Percentiles rank a stretch among this genome's conserved stretches.
Evolutionary conservation across 73 alveolate genomes (phyloP).

Genomic region (Paramecium biaurelia): DNA sequence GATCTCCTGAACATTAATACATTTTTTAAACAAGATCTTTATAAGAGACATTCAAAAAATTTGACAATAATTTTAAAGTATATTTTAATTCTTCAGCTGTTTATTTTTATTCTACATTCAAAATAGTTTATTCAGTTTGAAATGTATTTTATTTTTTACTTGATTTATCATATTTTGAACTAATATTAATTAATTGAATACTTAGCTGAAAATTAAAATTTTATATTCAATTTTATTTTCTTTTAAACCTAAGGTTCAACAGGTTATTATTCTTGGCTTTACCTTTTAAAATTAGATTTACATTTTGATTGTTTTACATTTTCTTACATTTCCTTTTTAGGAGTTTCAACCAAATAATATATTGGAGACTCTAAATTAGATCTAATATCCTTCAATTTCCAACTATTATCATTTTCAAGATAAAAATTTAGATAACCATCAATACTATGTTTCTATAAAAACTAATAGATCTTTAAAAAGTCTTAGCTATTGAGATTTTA

Average conservation of each 20-base stretch:
- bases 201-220: constrained; percentile 1
- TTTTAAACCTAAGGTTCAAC: not conserved
- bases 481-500: not conserved
- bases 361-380: not conserved
- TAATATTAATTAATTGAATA: not conserved
- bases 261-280: not conserved
- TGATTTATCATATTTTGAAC: not conserved
- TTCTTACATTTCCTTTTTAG: not conserved
- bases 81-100: not conserved
- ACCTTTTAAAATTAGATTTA: not conserved
- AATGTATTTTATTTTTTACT: not conserved
- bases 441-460: not conserved
- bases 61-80: not conserved
- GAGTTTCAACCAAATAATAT: not conserved
- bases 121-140: not conserved
- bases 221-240: not conserved
- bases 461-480: not conserved
- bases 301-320: not conserved
- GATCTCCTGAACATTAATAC: constrained; percentile 34
- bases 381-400: not conserved
- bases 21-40: not conserved
- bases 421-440: not conserved
- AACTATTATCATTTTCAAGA: not conserved
- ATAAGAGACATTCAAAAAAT: not conserved
- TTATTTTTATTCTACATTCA: not conserved